A percentile compares a stretch with the other conserved stretches of the same genome.
Conservation (phyloP, 140 eudicot genomes). For the Anethum foeniculum region DNA sequence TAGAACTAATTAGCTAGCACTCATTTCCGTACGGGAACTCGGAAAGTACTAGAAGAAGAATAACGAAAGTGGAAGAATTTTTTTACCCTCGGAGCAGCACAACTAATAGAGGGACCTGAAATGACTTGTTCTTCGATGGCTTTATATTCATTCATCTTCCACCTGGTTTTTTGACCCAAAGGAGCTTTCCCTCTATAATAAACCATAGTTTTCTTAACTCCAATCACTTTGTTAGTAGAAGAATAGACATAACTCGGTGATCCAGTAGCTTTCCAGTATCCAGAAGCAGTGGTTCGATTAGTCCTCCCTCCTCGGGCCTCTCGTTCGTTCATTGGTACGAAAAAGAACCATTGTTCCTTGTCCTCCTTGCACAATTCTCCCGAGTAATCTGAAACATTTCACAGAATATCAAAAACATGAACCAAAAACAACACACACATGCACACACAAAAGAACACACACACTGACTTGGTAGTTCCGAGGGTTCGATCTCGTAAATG, state of each 20-base stretch:
- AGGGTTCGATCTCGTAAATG: constrained; percentile 51
- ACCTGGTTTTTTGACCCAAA: constrained; percentile 46
- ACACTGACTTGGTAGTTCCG: constrained; percentile 48
- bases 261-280: constrained; percentile 88
- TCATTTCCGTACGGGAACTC: background rate
- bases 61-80: background rate
- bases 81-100: constrained; percentile 37
- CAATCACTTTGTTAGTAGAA: constrained; percentile 37
- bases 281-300: constrained; percentile 50
- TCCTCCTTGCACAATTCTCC: constrained; percentile 54
- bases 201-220: constrained; percentile 69
- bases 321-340: constrained; percentile 53
- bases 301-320: constrained; percentile 72
- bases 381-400: constrained; percentile 29
- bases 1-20: background rate
- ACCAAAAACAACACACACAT: background rate
- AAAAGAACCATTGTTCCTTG: constrained; percentile 76
- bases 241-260: constrained; percentile 64
- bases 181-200: constrained; percentile 70
- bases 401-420: background rate
- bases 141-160: constrained; percentile 79
- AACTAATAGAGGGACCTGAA: constrained; percentile 1
- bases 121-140: constrained; percentile 31
- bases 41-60: background rate
- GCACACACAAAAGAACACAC: background rate